Evolutionary conservation across 169 alveolate species (phyloP).

Genomic region (Plasmodium coatneyi): DNA sequence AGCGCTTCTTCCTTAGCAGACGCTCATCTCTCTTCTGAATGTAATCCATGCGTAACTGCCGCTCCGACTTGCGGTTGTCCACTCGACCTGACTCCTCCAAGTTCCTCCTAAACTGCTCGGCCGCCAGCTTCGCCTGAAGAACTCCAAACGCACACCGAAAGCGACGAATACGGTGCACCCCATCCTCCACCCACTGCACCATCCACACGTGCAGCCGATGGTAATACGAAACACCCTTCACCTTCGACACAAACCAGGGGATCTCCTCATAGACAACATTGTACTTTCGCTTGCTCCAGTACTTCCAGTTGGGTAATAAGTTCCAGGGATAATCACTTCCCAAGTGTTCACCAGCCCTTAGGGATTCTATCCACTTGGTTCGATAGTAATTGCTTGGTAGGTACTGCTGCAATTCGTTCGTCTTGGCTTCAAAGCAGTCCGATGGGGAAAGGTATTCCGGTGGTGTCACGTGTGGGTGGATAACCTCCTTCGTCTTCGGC

Average conservation of each 20-base stretch:
- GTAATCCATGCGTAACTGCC: constrained; percentile 81
- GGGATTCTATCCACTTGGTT: constrained; percentile 60
- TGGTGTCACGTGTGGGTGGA: constrained; percentile 78
- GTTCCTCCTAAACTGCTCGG: constrained; percentile 83
- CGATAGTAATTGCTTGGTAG: constrained; percentile 61
- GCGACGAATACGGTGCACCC: constrained; percentile 86
- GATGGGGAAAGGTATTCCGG: constrained; percentile 47
- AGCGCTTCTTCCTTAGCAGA: constrained; percentile 70
- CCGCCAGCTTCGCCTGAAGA: constrained; percentile 86
- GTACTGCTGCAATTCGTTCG: constrained; percentile 25
- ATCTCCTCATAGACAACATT: constrained; percentile 78
- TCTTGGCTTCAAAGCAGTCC: constrained; percentile 57
- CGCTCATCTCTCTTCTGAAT: constrained; percentile 77
- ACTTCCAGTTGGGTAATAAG: constrained; percentile 78
- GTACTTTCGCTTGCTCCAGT: constrained; percentile 86
- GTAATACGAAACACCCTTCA: constrained; percentile 81
- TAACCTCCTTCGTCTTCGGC: constrained; percentile 80
- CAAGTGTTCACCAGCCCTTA: constrained; percentile 87
- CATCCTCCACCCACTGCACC: constrained; percentile 89
- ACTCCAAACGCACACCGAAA: constrained; percentile 89
- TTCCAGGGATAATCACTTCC: constrained; percentile 87
- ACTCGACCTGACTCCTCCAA: constrained; percentile 84
- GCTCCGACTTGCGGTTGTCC: constrained; percentile 80
- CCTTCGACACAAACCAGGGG: constrained; percentile 82
- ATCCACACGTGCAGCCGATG: constrained; percentile 87